Evolutionary conservation across 2,329 filamentous ascomycete species (phyloP).

Genomic region (Paracorniculantispora psalliotae): DNA sequence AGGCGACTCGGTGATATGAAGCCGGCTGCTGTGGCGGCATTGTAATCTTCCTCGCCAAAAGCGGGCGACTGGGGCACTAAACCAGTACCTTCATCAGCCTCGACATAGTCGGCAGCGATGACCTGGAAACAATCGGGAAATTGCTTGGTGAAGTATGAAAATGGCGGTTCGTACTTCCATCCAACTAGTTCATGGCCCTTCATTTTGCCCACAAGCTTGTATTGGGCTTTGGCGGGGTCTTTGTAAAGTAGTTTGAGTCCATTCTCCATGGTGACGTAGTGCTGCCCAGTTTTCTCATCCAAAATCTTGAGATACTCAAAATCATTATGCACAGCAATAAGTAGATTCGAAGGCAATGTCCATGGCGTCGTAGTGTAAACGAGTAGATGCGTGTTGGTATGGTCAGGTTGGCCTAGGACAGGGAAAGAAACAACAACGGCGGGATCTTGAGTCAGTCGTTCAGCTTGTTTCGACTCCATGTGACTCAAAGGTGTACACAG

Average conservation of each 20-base stretch:
- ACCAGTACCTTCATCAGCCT: constrained; percentile 67
- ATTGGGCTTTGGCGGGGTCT: constrained; percentile 72
- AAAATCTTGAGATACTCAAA: constrained; percentile 74
- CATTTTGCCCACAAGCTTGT: constrained; percentile 61
- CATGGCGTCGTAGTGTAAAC: constrained; percentile 66
- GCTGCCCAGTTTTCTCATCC: constrained; percentile 60
- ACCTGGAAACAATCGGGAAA: constrained; percentile 68
- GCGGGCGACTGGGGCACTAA: constrained; percentile 71
- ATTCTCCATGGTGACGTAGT: constrained; percentile 65
- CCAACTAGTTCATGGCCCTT: constrained; percentile 65
- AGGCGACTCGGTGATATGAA: constrained; percentile 58
- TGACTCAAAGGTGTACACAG: constrained; percentile 70
- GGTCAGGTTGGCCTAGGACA: constrained; percentile 56
- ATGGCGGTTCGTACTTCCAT: constrained; percentile 68
- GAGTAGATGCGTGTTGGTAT: constrained; percentile 53
- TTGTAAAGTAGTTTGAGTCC: constrained; percentile 68
- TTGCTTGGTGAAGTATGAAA: constrained; percentile 65
- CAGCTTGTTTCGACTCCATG: constrained; percentile 71
- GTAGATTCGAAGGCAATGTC: constrained; percentile 75
- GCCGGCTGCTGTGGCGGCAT: constrained; percentile 58
- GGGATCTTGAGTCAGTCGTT: constrained; percentile 70
- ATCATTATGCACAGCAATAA: constrained; percentile 66
- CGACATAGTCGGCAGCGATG: constrained; percentile 65
- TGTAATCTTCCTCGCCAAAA: constrained; percentile 75
- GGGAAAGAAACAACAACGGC: constrained; percentile 69